Conservation (phyloP, 306 rosid species). For the Glycine tomentella region DNA sequence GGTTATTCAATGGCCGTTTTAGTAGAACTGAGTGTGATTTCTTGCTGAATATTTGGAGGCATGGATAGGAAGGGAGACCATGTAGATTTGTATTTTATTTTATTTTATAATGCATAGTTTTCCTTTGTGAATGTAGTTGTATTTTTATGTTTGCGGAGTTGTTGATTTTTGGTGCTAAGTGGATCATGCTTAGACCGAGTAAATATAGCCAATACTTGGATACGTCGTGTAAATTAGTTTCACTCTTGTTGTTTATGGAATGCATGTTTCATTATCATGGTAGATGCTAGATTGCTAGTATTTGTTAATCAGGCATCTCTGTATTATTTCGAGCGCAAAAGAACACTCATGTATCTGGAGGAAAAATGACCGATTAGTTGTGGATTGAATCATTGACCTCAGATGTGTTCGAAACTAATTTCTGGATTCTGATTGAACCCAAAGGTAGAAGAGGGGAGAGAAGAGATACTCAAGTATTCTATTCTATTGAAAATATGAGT, state of each 20-base stretch:
- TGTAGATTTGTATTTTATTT: slow-evolving; percentile 37
- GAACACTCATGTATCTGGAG: neutral
- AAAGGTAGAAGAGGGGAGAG: neutral
- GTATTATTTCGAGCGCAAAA: neutral
- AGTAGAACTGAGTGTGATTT: slow-evolving; percentile 21
- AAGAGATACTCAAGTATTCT: neutral
- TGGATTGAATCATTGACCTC: neutral
- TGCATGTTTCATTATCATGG: slow-evolving; percentile 18
- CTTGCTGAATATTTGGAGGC: slow-evolving; percentile 48
- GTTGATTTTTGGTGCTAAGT: slow-evolving; percentile 37
- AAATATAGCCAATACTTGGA: slow-evolving; percentile 17
- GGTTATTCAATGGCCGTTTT: slow-evolving; percentile 10
- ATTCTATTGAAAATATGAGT: neutral
- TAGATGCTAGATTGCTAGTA: slow-evolving; percentile 1
- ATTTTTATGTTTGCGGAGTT: slow-evolving; percentile 30
- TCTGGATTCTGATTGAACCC: neutral
- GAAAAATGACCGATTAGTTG: neutral
- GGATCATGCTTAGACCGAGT: slow-evolving; percentile 31
- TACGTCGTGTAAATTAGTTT: slow-evolving; percentile 24
- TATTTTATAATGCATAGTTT: slow-evolving; percentile 16
- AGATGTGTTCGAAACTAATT: neutral
- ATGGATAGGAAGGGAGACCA: slow-evolving; percentile 45
- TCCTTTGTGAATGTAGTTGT: slow-evolving; percentile 41
- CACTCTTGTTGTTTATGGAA: slow-evolving; percentile 29
- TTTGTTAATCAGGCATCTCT: slow-evolving; percentile 9